Evolutionary conservation across 2,329 filamentous ascomycete genomes (phyloP).

Genomic region (Microdochium bolleyi): DNA sequence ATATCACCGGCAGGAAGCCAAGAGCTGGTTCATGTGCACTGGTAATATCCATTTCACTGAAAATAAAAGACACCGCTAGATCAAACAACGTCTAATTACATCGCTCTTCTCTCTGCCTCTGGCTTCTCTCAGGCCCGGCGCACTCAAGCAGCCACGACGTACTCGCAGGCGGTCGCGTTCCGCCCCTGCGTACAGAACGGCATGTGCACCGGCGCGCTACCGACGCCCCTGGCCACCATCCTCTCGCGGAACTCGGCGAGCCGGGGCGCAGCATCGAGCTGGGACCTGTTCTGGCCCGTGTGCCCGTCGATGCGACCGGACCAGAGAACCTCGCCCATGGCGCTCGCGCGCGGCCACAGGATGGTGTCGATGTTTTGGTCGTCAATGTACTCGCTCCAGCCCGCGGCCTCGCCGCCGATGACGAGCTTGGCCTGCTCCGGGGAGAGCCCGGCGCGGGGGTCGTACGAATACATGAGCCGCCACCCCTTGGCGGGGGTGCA

Average conservation of each 20-base stretch:
- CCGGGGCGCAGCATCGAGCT: conserved; percentile 60
- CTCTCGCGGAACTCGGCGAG: conserved; percentile 71
- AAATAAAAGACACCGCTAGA: no score
- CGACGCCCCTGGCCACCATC: conserved; percentile 60
- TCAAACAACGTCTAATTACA: no score
- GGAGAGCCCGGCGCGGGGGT: conserved; percentile 60
- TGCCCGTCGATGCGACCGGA: conserved; percentile 56
- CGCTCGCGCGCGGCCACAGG: conserved; percentile 70
- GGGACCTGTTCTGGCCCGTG: conserved; percentile 59
- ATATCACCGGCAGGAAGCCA: no score
- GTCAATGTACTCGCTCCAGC: conserved; percentile 79
- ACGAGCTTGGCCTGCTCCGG: conserved; percentile 56
- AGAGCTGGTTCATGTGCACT: no score
- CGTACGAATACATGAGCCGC: conserved; percentile 72
- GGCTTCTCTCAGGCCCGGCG: no score
- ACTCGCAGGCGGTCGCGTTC: conserved; percentile 38
- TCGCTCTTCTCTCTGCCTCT: no score
- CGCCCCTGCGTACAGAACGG: conserved; percentile 58
- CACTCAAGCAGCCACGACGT: conserved; percentile 4
- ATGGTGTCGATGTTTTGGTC: conserved; percentile 64
- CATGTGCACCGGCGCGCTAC: conserved; percentile 61
- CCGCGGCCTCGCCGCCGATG: conserved; percentile 71
- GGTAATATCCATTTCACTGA: no score
- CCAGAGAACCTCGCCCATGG: conserved; percentile 76
- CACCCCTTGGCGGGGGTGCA: conserved; percentile 75